Percentiles rank a stretch among this genome's conserved stretches.
phyloP scores from a whole-genome alignment of 495 filamentous ascomycete species.

The Talaromyces nanjingensis region DNA sequence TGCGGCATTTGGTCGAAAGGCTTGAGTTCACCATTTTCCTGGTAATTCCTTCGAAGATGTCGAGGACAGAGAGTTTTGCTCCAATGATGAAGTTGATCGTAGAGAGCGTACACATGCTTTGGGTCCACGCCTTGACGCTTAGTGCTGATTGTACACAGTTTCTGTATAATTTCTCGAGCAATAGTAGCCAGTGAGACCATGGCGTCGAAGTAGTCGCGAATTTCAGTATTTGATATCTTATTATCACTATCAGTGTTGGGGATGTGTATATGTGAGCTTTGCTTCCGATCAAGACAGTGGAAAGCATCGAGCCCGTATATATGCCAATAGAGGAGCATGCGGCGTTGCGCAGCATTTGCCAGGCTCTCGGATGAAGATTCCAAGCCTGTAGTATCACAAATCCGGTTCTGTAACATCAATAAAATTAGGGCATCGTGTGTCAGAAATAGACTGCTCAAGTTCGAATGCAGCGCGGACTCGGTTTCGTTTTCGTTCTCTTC shows the following conservation, averaged over 20 bases:
- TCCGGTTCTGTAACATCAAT: constrained; percentile 8
- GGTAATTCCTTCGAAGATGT: constrained; percentile 8
- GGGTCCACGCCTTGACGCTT: constrained; percentile 12
- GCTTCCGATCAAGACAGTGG: constrained; percentile 11
- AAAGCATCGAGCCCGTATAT: constrained; percentile 16
- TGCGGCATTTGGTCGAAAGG: background rate
- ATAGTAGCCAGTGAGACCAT: constrained; percentile 10
- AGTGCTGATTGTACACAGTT: constrained; percentile 10
- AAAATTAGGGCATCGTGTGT: constrained; percentile 13
- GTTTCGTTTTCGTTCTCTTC: constrained; percentile 1
- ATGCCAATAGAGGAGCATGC: constrained; percentile 13
- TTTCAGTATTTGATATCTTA: background rate
- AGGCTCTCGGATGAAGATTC: background rate
- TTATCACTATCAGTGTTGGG: background rate
- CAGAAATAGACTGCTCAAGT: constrained; percentile 9
- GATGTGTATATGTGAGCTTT: constrained; percentile 10
- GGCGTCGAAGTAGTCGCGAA: constrained; percentile 9
- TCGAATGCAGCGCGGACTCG: background rate
- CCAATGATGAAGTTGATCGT: constrained; percentile 11
- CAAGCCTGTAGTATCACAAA: background rate
- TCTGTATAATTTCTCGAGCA: constrained; percentile 9
- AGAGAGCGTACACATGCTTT: constrained; percentile 8
- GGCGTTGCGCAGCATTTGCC: constrained; percentile 6
- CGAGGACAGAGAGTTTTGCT: constrained; percentile 4
- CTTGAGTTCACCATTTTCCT: background rate